phyloP scores from a whole-genome alignment of 129 eudicot genomes.

The Heracleum sosnowskyi region DNA sequence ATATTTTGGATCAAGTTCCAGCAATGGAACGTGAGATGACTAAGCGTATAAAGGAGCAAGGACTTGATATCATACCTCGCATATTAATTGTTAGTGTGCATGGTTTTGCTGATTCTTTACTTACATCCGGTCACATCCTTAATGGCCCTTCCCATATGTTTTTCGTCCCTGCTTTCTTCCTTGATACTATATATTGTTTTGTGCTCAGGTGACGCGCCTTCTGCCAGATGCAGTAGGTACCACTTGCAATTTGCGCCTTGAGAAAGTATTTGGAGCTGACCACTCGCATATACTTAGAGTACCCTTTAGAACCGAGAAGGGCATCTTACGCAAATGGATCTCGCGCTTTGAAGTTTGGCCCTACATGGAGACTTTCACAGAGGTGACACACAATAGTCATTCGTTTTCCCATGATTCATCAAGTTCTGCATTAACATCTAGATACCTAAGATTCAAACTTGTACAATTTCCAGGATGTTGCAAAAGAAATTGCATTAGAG shows the following conservation, averaged over 20 bases:
- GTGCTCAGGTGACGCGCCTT: constrained; percentile 61
- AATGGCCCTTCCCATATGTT: neutral
- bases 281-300: constrained; percentile 87
- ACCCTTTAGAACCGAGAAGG: constrained; percentile 91
- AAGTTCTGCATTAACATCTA: neutral
- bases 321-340: constrained; percentile 90
- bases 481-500: constrained; percentile 68
- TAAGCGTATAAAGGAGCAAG: constrained; percentile 89
- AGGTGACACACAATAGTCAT: constrained; percentile 31
- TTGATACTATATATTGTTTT: constrained; percentile 1
- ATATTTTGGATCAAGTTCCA: constrained; percentile 95
- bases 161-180: neutral
- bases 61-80: constrained; percentile 84
- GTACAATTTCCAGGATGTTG: constrained; percentile 50
- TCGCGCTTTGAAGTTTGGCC: constrained; percentile 99
- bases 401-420: neutral
- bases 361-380: constrained; percentile 94
- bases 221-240: constrained; percentile 98
- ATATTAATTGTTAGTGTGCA: constrained; percentile 64
- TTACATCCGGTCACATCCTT: neutral
- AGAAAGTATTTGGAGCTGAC: constrained; percentile 84
- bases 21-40: constrained; percentile 92
- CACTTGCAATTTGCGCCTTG: constrained; percentile 90
- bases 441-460: constrained; percentile 1
- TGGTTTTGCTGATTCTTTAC: neutral